Evolutionary conservation across 306 rosid genomes (phyloP).

Genomic region (Quercus engelmannii): DNA sequence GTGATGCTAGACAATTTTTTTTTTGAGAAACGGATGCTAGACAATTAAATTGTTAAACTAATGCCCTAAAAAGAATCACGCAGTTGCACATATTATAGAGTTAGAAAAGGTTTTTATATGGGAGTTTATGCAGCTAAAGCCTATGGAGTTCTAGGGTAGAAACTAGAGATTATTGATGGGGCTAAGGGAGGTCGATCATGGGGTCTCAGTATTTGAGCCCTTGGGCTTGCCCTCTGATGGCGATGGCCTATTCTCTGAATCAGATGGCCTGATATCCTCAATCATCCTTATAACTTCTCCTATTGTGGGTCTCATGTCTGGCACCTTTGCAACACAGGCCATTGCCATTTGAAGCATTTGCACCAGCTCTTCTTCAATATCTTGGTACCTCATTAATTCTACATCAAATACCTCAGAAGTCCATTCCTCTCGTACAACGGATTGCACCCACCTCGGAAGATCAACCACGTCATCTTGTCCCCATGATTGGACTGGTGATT

Average conservation of each 20-base stretch:
- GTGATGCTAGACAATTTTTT: background rate
- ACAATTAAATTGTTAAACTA: background rate
- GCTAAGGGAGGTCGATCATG: background rate
- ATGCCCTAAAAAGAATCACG: constrained; percentile 20
- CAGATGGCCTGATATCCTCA: constrained; percentile 54
- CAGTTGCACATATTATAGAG: background rate
- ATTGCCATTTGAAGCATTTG: constrained; percentile 94
- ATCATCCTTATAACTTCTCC: constrained; percentile 71
- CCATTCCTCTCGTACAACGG: constrained; percentile 92
- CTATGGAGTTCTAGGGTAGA: background rate
- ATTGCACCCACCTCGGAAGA: constrained; percentile 91
- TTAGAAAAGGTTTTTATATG: constrained; percentile 1
- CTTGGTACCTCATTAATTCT: constrained; percentile 64
- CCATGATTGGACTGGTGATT: constrained; percentile 66
- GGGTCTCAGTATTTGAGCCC: constrained; percentile 25
- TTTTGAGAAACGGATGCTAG: background rate
- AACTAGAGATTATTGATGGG: background rate
- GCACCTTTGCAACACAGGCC: constrained; percentile 77
- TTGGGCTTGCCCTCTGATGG: constrained; percentile 42
- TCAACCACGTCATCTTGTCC: constrained; percentile 68
- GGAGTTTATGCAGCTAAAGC: background rate
- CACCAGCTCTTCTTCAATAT: constrained; percentile 87
- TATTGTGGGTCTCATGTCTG: constrained; percentile 81
- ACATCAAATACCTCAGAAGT: constrained; percentile 94
- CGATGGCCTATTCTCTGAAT: constrained; percentile 41